These are phyloP conservation scores for Cynara cardunculus DNA, from an alignment of 129 eudicot species.

Conservation along the genomic window DNA sequence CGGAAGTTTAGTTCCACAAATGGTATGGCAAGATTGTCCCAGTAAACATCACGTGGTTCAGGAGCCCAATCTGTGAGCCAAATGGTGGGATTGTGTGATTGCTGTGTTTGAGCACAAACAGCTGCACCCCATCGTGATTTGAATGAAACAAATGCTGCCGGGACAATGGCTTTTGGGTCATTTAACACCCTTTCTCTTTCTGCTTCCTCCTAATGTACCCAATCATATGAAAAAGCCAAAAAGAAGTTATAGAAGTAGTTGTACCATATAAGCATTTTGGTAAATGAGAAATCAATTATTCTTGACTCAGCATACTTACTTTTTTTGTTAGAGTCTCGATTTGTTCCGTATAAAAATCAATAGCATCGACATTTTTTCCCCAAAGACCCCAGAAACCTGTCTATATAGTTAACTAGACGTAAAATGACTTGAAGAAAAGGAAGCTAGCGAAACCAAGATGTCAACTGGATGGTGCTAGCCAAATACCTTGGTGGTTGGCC, in stretches of 20 bases:
- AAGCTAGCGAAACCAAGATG: constrained; percentile 9
- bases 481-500: constrained; percentile 75
- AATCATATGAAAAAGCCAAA: not conserved
- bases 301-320: constrained; percentile 44
- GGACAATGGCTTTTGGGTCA: constrained; percentile 73
- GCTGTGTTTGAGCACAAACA: constrained; percentile 95
- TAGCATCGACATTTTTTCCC: constrained; percentile 80
- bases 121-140: constrained; percentile 98
- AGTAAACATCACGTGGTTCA: constrained; percentile 93
- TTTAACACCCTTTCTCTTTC: constrained; percentile 78
- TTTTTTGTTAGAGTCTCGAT: constrained; percentile 53
- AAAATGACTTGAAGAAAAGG: constrained; percentile 7
- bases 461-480: constrained; percentile 4
- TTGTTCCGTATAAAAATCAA: constrained; percentile 64
- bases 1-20: constrained; percentile 66
- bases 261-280: not conserved
- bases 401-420: constrained; percentile 53
- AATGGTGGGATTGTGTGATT: constrained; percentile 74
- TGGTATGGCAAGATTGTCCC: constrained; percentile 94
- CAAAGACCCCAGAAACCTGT: constrained; percentile 98
- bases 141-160: constrained; percentile 95
- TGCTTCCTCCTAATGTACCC: constrained; percentile 48
- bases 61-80: constrained; percentile 99
- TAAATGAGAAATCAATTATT: not conserved
- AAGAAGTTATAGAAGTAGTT: not conserved